Percentiles rank a stretch among this genome's conserved stretches.
Evolutionary conservation across 2,329 filamentous ascomycete species (phyloP).

Genomic region (Colletotrichum magnum): DNA sequence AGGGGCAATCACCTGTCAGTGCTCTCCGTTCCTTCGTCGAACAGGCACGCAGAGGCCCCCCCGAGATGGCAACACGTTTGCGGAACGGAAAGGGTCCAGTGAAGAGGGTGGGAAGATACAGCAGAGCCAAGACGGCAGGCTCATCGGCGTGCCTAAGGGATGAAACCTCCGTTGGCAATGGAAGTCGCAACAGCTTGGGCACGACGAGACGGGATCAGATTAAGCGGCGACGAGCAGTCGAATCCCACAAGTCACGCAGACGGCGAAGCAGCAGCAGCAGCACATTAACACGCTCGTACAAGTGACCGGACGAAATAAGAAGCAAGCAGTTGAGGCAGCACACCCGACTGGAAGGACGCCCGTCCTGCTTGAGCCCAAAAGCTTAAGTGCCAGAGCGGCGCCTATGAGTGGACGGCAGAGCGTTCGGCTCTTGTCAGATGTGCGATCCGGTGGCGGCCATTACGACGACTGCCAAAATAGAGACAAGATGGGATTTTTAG

Average conservation of each 20-base stretch:
- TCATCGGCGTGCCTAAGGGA: slow-evolving; percentile 29
- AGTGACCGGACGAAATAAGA: slow-evolving; percentile 33
- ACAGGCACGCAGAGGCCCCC: slow-evolving; percentile 23
- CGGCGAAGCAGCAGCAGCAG: background rate
- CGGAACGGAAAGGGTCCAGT: slow-evolving; percentile 34
- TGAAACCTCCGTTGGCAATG: slow-evolving; percentile 33
- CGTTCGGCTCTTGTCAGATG: slow-evolving; percentile 41
- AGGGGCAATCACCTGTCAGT: slow-evolving; percentile 14
- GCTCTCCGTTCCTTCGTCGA: slow-evolving; percentile 15
- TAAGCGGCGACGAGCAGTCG: slow-evolving; percentile 15
- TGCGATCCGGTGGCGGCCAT: slow-evolving; percentile 39
- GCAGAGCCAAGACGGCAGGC: slow-evolving; percentile 13
- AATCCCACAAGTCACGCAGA: slow-evolving; percentile 9
- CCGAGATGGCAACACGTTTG: slow-evolving; percentile 11
- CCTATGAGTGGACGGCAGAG: slow-evolving; percentile 28
- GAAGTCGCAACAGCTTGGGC: slow-evolving; percentile 4
- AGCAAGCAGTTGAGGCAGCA: slow-evolving; percentile 24
- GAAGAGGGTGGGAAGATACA: background rate
- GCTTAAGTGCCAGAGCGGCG: slow-evolving; percentile 25
- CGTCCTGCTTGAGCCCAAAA: slow-evolving; percentile 35
- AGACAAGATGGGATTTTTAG: slow-evolving; percentile 26
- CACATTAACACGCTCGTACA: background rate
- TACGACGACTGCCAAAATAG: slow-evolving; percentile 38
- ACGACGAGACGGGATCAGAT: slow-evolving; percentile 20
- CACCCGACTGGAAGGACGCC: slow-evolving; percentile 32